Base-by-base conservation (phyloP, 2,329 filamentous ascomycete genomes). In the Scorias spongiosa region DNA sequence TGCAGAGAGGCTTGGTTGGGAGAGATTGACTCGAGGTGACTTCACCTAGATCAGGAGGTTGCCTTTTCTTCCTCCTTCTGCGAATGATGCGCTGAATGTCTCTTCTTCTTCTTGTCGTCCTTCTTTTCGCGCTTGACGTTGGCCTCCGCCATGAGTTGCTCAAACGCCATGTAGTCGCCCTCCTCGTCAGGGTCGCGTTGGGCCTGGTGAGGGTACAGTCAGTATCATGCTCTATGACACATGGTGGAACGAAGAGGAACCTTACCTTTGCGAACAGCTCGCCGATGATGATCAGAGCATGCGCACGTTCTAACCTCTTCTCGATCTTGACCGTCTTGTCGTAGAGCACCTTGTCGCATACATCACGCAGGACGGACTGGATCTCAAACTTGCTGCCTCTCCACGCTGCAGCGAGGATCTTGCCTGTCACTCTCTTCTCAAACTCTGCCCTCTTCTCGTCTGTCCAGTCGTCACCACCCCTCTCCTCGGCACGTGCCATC, bases 131-230 rank as follows among this genome's bases (percentile, higher is more conserved):
- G 94, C 75, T 96, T 96, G 43, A 87, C 82, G 45, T 88, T 87
- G 4, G 89, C 89, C 62, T 98, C 91, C 42, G 91, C 88, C 64
- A 98, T 93, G 44, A 98, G 79, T 65, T 96, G 87, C 63, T 98
- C 91, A 54, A 98, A 98, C 12, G 89, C 88, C 77, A 98, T 93
- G 66, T 93, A 96, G 57, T 96, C 91, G 51, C 91, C 89, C 65
- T 98, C 91, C 68, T 98, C 91, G 51, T 98, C 91, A 37, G 89
- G 82, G 44, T 89, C 82, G 49, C 91, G 80, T 62, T 83, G 75
- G 36, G 89, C 85, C 88, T 95, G 52, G 40, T 36, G 43, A 5
- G 9, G 3, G 9, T 26, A 42, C 26, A 40, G 32, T 51, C 42
- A 54, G 52, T 42, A 45, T 39, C 15, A 38, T 46, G 43, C 55